Conservation (phyloP, 805 yeast genomes). For the Starmerella potacharoeniae region DNA sequence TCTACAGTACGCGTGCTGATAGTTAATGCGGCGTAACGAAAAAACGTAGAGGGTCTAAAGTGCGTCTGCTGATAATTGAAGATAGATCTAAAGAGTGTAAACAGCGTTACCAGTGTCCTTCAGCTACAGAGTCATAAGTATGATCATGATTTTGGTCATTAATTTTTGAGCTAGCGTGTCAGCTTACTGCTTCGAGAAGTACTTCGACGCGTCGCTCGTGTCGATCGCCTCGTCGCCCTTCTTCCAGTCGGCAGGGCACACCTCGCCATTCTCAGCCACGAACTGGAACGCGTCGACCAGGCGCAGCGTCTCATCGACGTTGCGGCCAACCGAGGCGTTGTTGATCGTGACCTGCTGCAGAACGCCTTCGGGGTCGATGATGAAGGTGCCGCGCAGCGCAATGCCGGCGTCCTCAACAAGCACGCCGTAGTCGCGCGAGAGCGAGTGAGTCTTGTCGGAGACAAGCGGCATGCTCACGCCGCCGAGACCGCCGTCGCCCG, state of each 20-base stretch:
- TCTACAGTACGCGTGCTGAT: too few relatives aligned
- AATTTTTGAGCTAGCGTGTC: not conserved
- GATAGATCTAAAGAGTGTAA: too few relatives aligned
- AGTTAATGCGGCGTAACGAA: too few relatives aligned
- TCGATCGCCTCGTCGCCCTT: conserved; percentile 89
- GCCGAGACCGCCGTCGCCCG: conserved; percentile 98
- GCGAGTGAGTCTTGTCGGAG: conserved; percentile 92
- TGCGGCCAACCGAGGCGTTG: conserved; percentile 98
- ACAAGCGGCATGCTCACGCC: conserved; percentile 86
- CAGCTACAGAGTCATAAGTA: too few relatives aligned
- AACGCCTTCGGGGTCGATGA: conserved; percentile 91
- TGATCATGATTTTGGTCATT: not conserved
- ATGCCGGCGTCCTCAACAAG: conserved; percentile 91
- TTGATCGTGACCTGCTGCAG: conserved; percentile 96
- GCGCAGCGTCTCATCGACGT: conserved; percentile 95
- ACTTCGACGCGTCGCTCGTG: conserved; percentile 22
- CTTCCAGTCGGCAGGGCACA: conserved; percentile 99
- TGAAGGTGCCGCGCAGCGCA: conserved; percentile 94
- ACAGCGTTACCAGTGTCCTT: too few relatives aligned
- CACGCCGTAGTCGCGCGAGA: conserved; percentile 95
- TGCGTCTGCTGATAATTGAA: too few relatives aligned
- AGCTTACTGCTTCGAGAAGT: conserved; percentile 20
- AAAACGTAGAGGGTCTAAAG: too few relatives aligned
- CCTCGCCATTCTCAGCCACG: conserved; percentile 98
- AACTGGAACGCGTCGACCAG: conserved; percentile 98